A percentile compares a stretch with the other conserved stretches of the same genome.
Evolutionary conservation across 78 protist genomes (phyloP).

Genomic region (Capsaspora owczarzaki): DNA sequence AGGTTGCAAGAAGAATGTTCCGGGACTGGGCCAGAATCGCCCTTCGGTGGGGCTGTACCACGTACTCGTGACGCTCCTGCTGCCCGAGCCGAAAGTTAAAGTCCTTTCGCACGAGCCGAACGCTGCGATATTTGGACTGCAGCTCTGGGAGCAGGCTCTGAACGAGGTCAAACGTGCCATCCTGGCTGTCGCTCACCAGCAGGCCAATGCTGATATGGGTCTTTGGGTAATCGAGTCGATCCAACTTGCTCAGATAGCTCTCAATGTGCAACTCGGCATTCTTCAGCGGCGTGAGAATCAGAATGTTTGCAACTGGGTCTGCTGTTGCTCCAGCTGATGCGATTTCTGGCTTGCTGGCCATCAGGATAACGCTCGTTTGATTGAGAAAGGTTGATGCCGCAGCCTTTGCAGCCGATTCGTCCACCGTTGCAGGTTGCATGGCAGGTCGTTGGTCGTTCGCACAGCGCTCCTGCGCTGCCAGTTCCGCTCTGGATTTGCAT

Average conservation of each 20-base stretch:
- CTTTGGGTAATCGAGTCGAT: background rate
- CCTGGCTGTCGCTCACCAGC: background rate
- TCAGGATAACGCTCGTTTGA: too few relatives aligned
- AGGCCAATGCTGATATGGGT: background rate
- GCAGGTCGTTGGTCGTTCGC: too few relatives aligned
- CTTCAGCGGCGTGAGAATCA: too few relatives aligned
- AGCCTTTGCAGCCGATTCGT: too few relatives aligned
- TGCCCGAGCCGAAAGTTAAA: background rate
- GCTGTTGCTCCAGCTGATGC: too few relatives aligned
- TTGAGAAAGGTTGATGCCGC: too few relatives aligned
- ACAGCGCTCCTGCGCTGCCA: too few relatives aligned
- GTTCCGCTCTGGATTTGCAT: too few relatives aligned
- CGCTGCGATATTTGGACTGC: background rate
- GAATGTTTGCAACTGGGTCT: too few relatives aligned
- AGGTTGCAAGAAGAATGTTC: background rate
- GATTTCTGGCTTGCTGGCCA: too few relatives aligned
- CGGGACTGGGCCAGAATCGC: background rate
- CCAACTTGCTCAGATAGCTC: background rate
- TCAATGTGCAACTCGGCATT: too few relatives aligned
- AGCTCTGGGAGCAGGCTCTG: background rate
- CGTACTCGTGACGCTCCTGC: background rate
- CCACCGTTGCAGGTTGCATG: too few relatives aligned
- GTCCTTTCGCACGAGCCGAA: background rate
- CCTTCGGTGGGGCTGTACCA: background rate
- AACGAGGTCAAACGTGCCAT: background rate